Percentiles rank a stretch among this genome's conserved stretches.
Conservation (phyloP, 352 stramenopile species). For the Pythium phragmitis region DNA sequence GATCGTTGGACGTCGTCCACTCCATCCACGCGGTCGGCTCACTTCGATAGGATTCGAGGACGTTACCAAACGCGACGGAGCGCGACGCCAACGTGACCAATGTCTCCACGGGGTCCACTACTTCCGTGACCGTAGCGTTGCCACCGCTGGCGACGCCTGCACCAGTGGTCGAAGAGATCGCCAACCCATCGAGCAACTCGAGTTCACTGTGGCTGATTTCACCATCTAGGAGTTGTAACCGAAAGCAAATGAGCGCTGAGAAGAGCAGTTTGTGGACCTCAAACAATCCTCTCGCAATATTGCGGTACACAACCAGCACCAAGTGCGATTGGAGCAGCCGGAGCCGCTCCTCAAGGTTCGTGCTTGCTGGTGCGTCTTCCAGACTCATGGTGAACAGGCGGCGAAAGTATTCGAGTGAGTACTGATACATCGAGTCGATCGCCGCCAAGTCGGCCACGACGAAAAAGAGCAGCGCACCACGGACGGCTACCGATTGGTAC, state of each 20-base stretch:
- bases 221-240: slow-evolving; percentile 46
- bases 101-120: slow-evolving; percentile 21
- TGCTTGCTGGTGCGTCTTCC: slow-evolving; percentile 34
- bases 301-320: slow-evolving; percentile 58
- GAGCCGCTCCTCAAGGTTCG: slow-evolving; percentile 37
- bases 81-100: slow-evolving; percentile 33
- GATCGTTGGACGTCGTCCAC: slow-evolving; percentile 42
- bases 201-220: slow-evolving; percentile 41
- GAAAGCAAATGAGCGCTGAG: slow-evolving; percentile 53
- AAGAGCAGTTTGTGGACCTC: slow-evolving; percentile 67
- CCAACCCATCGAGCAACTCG: slow-evolving; percentile 32
- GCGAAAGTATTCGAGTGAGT: slow-evolving; percentile 73
- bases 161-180: not conserved
- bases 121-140: not conserved
- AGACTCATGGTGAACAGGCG: slow-evolving; percentile 65
- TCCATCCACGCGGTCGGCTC: slow-evolving; percentile 40
- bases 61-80: slow-evolving; percentile 24
- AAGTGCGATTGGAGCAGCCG: slow-evolving; percentile 42
- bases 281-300: slow-evolving; percentile 73
- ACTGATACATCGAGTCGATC: slow-evolving; percentile 81
- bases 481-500: slow-evolving; percentile 51
- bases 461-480: slow-evolving; percentile 74
- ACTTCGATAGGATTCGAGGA: slow-evolving; percentile 45
- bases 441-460: slow-evolving; percentile 51
- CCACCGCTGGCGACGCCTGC: not conserved